These are phyloP conservation scores for Xylaria sp. DNA, from an alignment of 2,329 filamentous ascomycete species.

Conservation along the genomic window DNA sequence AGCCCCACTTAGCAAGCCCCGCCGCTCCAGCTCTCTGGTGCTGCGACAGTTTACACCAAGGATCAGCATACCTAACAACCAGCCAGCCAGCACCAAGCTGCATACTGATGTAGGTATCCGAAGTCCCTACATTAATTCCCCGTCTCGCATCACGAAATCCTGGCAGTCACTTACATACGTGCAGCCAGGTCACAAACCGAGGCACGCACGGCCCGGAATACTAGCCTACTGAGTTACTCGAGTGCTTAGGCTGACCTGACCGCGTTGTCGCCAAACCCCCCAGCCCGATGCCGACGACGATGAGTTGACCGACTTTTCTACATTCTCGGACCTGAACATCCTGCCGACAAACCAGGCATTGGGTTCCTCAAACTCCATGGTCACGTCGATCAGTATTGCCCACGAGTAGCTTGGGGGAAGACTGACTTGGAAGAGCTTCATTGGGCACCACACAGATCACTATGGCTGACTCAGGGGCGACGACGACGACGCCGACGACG, in stretches of 20 bases:
- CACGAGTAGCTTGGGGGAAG: slow-evolving; percentile 1
- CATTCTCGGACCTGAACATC: neutral
- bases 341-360: neutral
- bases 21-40: slow-evolving; percentile 18
- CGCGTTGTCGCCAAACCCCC: neutral
- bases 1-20: slow-evolving; percentile 11
- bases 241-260: neutral
- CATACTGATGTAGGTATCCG: neutral
- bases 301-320: slow-evolving; percentile 25
- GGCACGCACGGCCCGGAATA: neutral
- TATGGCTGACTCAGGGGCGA: slow-evolving; percentile 47
- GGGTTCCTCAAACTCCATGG: neutral
- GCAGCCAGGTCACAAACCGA: neutral
- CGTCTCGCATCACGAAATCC: neutral
- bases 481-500: slow-evolving; percentile 11
- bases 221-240: neutral
- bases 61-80: neutral
- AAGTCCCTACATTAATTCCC: neutral
- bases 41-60: neutral
- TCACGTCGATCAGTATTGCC: neutral
- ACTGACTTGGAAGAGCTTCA: slow-evolving; percentile 41
- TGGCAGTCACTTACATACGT: neutral
- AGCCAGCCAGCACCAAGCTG: neutral
- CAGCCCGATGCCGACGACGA: slow-evolving; percentile 9
- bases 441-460: neutral